Evolutionary conservation across 2,329 filamentous ascomycete genomes (phyloP).

Genomic region (Talaromyces piceae): DNA sequence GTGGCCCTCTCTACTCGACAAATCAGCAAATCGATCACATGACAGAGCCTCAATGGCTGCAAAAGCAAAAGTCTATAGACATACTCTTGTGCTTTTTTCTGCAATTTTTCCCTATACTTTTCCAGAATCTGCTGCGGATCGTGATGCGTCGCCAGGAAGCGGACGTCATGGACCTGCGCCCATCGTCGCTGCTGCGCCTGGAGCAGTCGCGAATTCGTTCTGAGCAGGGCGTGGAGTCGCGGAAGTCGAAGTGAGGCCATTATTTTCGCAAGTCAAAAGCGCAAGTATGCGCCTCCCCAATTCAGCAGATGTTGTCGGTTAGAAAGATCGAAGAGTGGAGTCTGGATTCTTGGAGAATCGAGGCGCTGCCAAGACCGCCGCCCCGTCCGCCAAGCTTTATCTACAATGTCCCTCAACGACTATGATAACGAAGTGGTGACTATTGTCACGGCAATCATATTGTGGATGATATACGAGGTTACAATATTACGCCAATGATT

Average conservation of each 20-base stretch:
- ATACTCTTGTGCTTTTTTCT: slow-evolving; percentile 66
- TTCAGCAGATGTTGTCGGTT: too few relatives aligned
- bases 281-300: too few relatives aligned
- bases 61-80: slow-evolving; percentile 17
- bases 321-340: not conserved
- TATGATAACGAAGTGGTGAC: too few relatives aligned
- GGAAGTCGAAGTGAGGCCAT: slow-evolving; percentile 48
- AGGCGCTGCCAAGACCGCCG: too few relatives aligned
- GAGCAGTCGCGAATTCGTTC: slow-evolving; percentile 19
- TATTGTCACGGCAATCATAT: too few relatives aligned
- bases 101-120: slow-evolving; percentile 81
- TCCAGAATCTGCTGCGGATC: slow-evolving; percentile 60
- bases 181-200: slow-evolving; percentile 62
- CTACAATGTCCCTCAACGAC: too few relatives aligned
- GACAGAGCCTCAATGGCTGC: too few relatives aligned
- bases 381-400: too few relatives aligned
- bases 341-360: too few relatives aligned
- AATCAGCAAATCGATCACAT: not conserved
- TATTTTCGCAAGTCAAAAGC: not conserved
- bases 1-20: slow-evolving; percentile 60
- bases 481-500: too few relatives aligned
- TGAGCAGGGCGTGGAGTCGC: slow-evolving; percentile 43
- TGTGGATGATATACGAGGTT: too few relatives aligned
- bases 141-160: slow-evolving; percentile 76
- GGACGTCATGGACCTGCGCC: slow-evolving; percentile 87